Evolutionary conservation across 192 early-diverging fungal genomes (phyloP).

Genomic region (Linnemannia zychae): DNA sequence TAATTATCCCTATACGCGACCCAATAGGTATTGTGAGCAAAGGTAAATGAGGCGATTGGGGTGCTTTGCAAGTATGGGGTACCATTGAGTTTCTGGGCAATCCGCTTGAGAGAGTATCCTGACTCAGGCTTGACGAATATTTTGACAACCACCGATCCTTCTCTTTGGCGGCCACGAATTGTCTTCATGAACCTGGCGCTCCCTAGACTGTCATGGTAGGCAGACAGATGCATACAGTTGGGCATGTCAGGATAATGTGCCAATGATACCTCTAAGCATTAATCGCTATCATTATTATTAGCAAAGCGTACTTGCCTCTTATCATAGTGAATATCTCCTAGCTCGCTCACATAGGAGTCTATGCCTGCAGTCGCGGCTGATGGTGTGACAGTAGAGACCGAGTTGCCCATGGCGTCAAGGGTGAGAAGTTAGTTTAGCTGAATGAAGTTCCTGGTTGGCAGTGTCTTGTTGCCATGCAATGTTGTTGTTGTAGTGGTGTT

Average conservation of each 20-base stretch:
- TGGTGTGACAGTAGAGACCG: slow-evolving; percentile 74
- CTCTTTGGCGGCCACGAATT: slow-evolving; percentile 83
- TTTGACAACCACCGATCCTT: slow-evolving; percentile 90
- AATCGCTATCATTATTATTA: neutral
- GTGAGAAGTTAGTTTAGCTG: neutral
- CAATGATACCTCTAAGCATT: neutral
- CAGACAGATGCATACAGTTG: neutral
- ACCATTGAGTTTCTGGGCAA: slow-evolving; percentile 73
- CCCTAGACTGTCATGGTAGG: slow-evolving; percentile 77
- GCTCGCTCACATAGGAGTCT: slow-evolving; percentile 81
- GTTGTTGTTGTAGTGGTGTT: neutral
- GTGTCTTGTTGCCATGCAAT: neutral
- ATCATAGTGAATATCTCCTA: slow-evolving; percentile 79
- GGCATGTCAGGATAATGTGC: neutral
- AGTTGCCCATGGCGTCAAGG: slow-evolving; percentile 71
- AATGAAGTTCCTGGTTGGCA: neutral
- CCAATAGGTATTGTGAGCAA: neutral
- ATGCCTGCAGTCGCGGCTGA: slow-evolving; percentile 73
- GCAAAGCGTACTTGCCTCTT: slow-evolving; percentile 62
- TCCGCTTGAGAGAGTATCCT: slow-evolving; percentile 66
- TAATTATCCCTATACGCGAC: neutral
- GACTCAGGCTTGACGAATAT: slow-evolving; percentile 92
- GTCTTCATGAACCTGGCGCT: slow-evolving; percentile 97
- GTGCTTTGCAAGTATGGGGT: neutral
- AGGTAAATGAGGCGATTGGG: neutral